A percentile compares a stretch with the other conserved stretches of the same genome.
Evolutionary conservation across 148 eudicot species (phyloP).

Genomic region (Cornus suecica): DNA sequence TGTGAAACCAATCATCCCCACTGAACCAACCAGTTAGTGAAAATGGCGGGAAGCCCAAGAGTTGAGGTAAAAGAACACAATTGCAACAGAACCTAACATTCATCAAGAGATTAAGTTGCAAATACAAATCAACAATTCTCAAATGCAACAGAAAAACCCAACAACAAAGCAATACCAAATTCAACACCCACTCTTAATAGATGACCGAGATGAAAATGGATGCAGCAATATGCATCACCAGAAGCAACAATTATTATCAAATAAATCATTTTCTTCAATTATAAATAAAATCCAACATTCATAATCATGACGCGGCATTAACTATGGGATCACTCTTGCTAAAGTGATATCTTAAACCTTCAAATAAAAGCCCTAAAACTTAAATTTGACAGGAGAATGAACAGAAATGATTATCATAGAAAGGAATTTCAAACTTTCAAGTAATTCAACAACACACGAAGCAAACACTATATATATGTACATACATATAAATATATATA

Average conservation of each 20-base stretch:
- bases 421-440: not conserved
- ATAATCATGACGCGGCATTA: not conserved
- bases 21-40: not conserved
- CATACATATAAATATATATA: too few species aligned
- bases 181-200: not conserved
- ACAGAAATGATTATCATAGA: not conserved
- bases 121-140: not conserved
- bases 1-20: too few species aligned
- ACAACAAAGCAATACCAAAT: not conserved
- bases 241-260: not conserved
- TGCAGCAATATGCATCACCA: not conserved
- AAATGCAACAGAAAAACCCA: not conserved
- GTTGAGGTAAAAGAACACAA: not conserved
- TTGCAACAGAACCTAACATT: not conserved
- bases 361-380: not conserved
- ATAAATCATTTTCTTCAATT: not conserved
- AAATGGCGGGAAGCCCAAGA: not conserved
- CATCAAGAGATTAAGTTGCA: not conserved
- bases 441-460: too few species aligned
- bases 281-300: not conserved
- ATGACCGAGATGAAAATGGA: not conserved
- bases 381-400: not conserved
- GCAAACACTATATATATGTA: too few species aligned
- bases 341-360: not conserved
- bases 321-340: too few species aligned